These are phyloP conservation scores for Kazachstania africana DNA, from an alignment of 805 yeast genomes.

Conservation along the genomic window DNA sequence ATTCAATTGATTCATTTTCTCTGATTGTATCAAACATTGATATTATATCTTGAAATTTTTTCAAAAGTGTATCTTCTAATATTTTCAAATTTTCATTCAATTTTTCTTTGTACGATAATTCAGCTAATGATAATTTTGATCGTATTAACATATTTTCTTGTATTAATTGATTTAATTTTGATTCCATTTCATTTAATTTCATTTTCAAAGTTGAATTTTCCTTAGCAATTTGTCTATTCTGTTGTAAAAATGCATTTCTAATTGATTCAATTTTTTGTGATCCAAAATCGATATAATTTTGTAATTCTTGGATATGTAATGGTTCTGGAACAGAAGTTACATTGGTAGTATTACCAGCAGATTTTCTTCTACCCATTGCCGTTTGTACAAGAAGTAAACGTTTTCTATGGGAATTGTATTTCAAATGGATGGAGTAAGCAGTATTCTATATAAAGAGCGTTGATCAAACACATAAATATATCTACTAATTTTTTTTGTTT, in stretches of 20 bases:
- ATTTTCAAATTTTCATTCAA: conserved; percentile 28
- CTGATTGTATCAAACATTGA: conserved; percentile 33
- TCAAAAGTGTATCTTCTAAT: conserved; percentile 32
- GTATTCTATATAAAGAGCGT: too few relatives aligned
- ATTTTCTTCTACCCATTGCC: background rate
- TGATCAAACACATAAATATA: too few relatives aligned
- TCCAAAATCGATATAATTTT: conserved; percentile 19
- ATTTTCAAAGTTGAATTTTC: conserved; percentile 42
- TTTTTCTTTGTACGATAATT: conserved; percentile 22
- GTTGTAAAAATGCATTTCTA: conserved; percentile 21
- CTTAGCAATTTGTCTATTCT: conserved; percentile 48
- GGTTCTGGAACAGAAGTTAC: too few relatives aligned
- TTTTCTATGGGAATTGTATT: too few relatives aligned
- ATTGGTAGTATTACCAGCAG: background rate
- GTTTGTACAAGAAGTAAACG: too few relatives aligned
- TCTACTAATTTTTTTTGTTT: too few relatives aligned
- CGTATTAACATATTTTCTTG: conserved; percentile 38
- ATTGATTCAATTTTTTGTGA: conserved; percentile 9
- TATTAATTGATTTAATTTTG: conserved; percentile 35
- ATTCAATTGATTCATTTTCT: conserved; percentile 30
- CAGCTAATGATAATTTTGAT: conserved; percentile 25
- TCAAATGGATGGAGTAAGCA: too few relatives aligned
- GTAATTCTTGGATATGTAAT: conserved; percentile 20
- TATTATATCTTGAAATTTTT: conserved; percentile 35
- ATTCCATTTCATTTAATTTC: conserved; percentile 42